Conservation (phyloP, 768 basidiomycete genomes). For the Amanita polypyramis region DNA sequence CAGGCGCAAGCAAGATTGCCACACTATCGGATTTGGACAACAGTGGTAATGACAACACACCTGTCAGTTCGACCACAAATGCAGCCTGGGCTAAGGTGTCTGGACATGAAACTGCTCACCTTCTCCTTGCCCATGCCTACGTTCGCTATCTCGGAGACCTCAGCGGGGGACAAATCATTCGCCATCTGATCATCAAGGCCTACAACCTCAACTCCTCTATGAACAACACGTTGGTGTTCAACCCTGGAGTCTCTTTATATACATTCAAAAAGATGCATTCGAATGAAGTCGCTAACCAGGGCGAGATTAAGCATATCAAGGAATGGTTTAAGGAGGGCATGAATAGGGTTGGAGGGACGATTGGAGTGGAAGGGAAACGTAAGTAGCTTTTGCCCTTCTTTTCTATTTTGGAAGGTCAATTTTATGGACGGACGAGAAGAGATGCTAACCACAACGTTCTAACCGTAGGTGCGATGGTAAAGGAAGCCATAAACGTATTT, state of each 20-base stretch:
- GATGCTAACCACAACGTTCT: background rate
- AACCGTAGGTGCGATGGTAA: constrained; percentile 29
- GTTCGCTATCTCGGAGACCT: constrained; percentile 79
- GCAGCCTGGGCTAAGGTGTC: background rate
- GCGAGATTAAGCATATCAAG: constrained; percentile 66
- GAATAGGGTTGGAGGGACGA: constrained; percentile 27
- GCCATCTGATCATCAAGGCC: constrained; percentile 50
- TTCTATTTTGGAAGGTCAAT: background rate
- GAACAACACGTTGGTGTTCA: constrained; percentile 21
- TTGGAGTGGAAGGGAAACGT: constrained; percentile 1
- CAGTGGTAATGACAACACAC: background rate
- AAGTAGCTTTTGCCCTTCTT: background rate
- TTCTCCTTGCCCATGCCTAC: constrained; percentile 67
- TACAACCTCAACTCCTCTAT: constrained; percentile 38
- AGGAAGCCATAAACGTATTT: constrained; percentile 40
- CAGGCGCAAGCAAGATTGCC: constrained; percentile 17
- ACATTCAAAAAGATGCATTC: constrained; percentile 49
- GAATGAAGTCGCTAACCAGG: constrained; percentile 32
- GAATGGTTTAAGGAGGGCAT: constrained; percentile 55
- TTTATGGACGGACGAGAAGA: too few species aligned
- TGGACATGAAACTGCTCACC: constrained; percentile 27
- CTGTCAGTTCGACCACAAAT: background rate
- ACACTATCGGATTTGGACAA: background rate
- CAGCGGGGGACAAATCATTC: constrained; percentile 67
- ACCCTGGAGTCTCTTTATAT: constrained; percentile 54